phyloP scores from a whole-genome alignment of 331 rosid species.

The Dryas integrifolia region DNA sequence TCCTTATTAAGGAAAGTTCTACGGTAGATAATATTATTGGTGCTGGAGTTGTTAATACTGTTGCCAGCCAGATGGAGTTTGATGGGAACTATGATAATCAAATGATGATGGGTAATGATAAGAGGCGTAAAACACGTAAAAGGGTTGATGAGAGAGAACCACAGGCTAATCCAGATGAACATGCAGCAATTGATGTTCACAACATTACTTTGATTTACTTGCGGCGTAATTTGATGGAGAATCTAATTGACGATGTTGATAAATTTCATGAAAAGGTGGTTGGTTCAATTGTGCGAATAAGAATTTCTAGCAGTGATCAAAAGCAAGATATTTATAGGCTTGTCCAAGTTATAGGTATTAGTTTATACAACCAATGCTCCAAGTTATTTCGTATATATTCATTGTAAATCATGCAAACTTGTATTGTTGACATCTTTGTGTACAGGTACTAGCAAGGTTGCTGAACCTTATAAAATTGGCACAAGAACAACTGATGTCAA shows the following conservation, averaged over 20 bases:
- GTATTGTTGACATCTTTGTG: constrained; percentile 27
- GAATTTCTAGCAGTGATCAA: constrained; percentile 59
- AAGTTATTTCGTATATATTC: constrained; percentile 9
- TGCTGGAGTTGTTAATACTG: constrained; percentile 39
- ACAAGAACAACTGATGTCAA: constrained; percentile 52
- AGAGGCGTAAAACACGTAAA: constrained; percentile 46
- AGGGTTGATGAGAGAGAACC: constrained; percentile 43
- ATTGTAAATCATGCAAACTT: constrained; percentile 16
- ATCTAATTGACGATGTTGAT: constrained; percentile 54
- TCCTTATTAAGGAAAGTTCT: constrained; percentile 45
- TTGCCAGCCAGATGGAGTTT: constrained; percentile 46
- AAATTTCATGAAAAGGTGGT: constrained; percentile 64
- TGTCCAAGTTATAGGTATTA: constrained; percentile 87
- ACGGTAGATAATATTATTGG: constrained; percentile 33
- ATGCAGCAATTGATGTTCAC: constrained; percentile 78
- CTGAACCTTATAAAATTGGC: constrained; percentile 66
- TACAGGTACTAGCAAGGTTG: constrained; percentile 75
- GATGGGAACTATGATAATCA: constrained; percentile 42
- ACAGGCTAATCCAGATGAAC: constrained; percentile 50
- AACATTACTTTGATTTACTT: constrained; percentile 77
- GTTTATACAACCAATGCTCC: constrained; percentile 11
- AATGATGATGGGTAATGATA: constrained; percentile 42
- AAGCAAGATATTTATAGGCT: constrained; percentile 89
- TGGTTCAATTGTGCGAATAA: constrained; percentile 88
- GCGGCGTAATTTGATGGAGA: constrained; percentile 63